Evolutionary conservation across 1,139 yeast genomes (phyloP).

Genomic region (Yamadazyma jaroonii): DNA sequence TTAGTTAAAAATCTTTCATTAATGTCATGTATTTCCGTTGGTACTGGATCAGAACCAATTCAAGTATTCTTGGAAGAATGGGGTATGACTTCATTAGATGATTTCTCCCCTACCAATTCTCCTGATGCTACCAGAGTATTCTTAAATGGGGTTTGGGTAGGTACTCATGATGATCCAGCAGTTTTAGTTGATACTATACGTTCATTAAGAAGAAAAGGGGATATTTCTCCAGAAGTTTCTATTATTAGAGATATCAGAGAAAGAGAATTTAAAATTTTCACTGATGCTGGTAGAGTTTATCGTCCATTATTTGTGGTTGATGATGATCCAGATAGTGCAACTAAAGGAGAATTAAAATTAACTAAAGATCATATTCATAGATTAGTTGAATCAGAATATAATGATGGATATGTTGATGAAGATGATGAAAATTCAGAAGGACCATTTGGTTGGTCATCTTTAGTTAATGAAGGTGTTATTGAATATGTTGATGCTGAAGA

Average conservation of each 20-base stretch:
- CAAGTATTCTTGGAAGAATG: conserved; percentile 93
- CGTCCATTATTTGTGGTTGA: conserved; percentile 91
- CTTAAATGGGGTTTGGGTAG: conserved; percentile 99
- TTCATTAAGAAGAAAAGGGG: conserved; percentile 91
- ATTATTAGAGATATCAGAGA: conserved; percentile 96
- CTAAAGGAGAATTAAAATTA: conserved; percentile 76
- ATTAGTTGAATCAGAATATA: conserved; percentile 62
- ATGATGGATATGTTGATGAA: conserved; percentile 58
- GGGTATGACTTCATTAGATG: conserved; percentile 99
- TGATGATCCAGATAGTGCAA: conserved; percentile 74
- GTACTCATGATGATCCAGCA: conserved; percentile 96
- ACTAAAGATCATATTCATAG: conserved; percentile 80
- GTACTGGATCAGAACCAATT: conserved; percentile 95
- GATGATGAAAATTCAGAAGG: conserved; percentile 57
- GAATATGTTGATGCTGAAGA: conserved; percentile 97
- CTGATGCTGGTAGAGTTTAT: conserved; percentile 98
- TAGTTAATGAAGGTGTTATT: conserved; percentile 81
- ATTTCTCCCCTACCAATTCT: conserved; percentile 88
- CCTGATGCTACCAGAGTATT: conserved; percentile 93
- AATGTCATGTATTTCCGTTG: conserved; percentile 97
- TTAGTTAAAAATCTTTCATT: conserved; percentile 91
- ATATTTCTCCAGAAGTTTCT: conserved; percentile 93
- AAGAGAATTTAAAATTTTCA: conserved; percentile 89
- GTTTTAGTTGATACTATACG: conserved; percentile 87
- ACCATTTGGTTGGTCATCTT: conserved; percentile 78